phyloP scores from a whole-genome alignment of 228 moss, liverwort and hornwort genomes.

The Sphagnum magellanicum region DNA sequence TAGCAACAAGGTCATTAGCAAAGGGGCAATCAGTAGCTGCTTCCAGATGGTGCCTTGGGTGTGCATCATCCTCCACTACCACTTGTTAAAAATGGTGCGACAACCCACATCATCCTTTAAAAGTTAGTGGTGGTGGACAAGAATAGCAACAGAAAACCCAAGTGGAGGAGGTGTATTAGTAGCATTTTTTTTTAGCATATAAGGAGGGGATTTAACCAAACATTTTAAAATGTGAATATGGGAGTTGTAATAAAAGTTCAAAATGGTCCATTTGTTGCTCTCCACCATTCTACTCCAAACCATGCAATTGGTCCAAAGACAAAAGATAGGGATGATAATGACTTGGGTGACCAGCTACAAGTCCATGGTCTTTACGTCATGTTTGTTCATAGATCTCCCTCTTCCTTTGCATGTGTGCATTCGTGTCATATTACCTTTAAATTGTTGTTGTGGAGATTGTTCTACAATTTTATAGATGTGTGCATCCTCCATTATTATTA shows the following conservation, averaged over 20 bases:
- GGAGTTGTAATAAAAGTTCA: background rate
- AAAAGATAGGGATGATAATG: background rate
- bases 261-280: background rate
- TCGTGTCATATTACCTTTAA: too few relatives aligned
- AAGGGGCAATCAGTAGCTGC: too few relatives aligned
- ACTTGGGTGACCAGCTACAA: conserved; percentile 1
- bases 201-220: background rate
- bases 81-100: background rate
- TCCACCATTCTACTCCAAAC: background rate
- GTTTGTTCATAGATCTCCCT: too few relatives aligned
- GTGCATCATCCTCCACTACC: background rate
- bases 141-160: too few relatives aligned
- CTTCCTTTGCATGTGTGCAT: too few relatives aligned
- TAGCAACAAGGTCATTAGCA: too few relatives aligned
- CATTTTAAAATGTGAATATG: background rate
- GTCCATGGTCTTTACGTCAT: background rate
- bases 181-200: background rate
- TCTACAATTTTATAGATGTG: too few relatives aligned
- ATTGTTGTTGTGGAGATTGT: too few relatives aligned
- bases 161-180: background rate
- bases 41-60: background rate
- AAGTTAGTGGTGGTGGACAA: background rate
- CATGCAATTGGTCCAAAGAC: background rate
- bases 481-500: too few relatives aligned
- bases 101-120: background rate